A percentile compares a stretch with the other conserved stretches of the same genome.
phyloP scores from a whole-genome alignment of 768 basidiomycete genomes.

The Serendipita vermifera region DNA sequence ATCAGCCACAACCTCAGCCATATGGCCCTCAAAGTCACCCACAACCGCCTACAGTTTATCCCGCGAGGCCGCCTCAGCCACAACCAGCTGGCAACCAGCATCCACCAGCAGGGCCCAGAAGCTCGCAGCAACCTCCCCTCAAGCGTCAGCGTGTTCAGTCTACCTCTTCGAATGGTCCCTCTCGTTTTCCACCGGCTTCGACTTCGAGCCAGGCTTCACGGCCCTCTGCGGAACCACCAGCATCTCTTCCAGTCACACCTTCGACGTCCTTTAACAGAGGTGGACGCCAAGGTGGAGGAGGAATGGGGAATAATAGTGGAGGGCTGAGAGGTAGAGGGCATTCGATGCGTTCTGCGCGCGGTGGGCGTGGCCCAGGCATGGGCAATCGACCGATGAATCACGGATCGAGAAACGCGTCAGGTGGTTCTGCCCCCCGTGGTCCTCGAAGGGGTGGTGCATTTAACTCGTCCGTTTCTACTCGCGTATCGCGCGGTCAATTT shows the following conservation, averaged over 20 bases:
- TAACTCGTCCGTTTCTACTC: too few species aligned
- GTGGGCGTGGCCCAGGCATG: not conserved
- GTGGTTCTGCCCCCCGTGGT: not conserved
- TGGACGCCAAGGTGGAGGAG: too few species aligned
- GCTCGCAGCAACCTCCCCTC: not conserved
- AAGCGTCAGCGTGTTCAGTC: constrained; percentile 4
- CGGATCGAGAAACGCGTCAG: not conserved
- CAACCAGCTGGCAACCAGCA: not conserved
- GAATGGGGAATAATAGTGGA: too few species aligned
- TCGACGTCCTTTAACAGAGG: too few species aligned
- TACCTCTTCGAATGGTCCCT: not conserved
- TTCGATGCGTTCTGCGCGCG: not conserved
- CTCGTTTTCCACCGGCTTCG: not conserved
- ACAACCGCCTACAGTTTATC: not conserved
- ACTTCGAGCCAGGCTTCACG: not conserved
- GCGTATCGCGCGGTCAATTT: too few species aligned
- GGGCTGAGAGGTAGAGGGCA: not conserved
- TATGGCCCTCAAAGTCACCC: not conserved
- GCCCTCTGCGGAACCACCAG: not conserved
- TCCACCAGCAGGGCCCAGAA: constrained; percentile 1
- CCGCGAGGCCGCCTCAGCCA: not conserved
- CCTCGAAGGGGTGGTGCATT: constrained; percentile 3
- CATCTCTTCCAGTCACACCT: not conserved
- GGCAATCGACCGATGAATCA: too few species aligned
- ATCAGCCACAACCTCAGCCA: not conserved